Evolutionary conservation across 176 grass and related monocot genomes (phyloP), one percentile per base, ranked within the genome.

Genomic region (Ampelocalamus luodianensis): DNA sequence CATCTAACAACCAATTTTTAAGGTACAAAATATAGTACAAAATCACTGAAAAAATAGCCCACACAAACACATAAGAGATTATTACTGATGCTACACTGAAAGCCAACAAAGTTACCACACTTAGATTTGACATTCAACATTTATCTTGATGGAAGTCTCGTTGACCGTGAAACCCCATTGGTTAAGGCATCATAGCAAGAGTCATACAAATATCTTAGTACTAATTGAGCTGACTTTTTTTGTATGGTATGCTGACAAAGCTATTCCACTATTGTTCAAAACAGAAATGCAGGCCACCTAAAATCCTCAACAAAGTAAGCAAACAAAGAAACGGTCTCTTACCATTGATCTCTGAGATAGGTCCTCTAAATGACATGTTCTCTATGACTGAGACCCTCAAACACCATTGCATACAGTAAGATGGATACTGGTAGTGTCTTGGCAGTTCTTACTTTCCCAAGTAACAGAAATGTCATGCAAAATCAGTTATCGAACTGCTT

Each of bases 361-460:
- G 74, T 78, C 45, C 56, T 90, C 78, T 4, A 82, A 37, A 40
- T 78, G 79, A 72, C 65, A 72, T 66, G 26, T 82, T 78, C 42
- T 78, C 0, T 54, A 6, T 15, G 16, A 49, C 39, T 48, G 83
- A 73, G 48, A 11, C 56, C 83, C 88, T 86, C 66, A 49, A 86
- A 86, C 20, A 66, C 4, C 37, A 73, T 42, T 49, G 1, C 18
- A 46, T 72, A 78, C 15, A 40, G 37, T 86, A 76, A 85, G 61
- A 81, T 63, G 77, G 39, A 26, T 69, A 13, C 0, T 18, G 14
- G 13, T 16, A 14, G 8, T 26, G 4, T 61, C 9, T 49, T 50
- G 27, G 27, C 8, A 12, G 71, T 40, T 20, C 44, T 15, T 13
- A 1, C 22, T 59, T 76, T 58, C 3, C 56, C 15, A 74, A 84